Evolutionary conservation across 1,284 basidiomycete species (phyloP).

Genomic region (Malassezia psittaci): DNA sequence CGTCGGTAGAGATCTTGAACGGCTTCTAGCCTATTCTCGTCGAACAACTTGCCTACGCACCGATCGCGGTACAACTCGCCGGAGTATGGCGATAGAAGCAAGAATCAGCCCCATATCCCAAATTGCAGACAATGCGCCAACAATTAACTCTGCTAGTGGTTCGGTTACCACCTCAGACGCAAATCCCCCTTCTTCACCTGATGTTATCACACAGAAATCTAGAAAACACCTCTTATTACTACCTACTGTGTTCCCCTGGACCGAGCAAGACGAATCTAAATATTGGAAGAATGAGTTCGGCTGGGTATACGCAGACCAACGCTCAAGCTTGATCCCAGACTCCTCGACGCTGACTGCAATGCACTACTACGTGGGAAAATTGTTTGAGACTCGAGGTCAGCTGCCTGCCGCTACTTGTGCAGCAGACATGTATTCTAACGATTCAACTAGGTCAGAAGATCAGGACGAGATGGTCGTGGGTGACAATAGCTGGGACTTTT

Average conservation of each 20-base stretch:
- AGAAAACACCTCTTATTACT: background rate
- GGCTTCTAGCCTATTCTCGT: background rate
- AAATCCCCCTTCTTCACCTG: too few relatives aligned
- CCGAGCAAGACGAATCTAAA: background rate
- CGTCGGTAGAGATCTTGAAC: slow-evolving; percentile 6
- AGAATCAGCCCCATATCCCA: background rate
- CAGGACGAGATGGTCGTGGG: slow-evolving; percentile 1
- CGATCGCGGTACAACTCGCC: background rate
- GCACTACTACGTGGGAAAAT: slow-evolving; percentile 13
- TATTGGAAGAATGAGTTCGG: background rate
- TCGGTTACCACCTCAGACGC: too few relatives aligned
- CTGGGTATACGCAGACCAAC: background rate
- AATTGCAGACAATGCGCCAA: background rate
- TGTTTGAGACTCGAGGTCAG: slow-evolving; percentile 2
- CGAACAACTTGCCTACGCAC: slow-evolving; percentile 1
- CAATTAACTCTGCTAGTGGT: background rate
- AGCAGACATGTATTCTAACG: background rate
- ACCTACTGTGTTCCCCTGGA: slow-evolving; percentile 3
- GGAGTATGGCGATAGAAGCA: background rate
- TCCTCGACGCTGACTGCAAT: background rate
- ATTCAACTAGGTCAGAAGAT: background rate
- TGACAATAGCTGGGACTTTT: slow-evolving; percentile 5
- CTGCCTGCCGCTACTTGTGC: background rate
- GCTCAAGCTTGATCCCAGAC: background rate
- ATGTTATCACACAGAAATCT: too few relatives aligned